Evolutionary conservation across 345 rosid genomes (phyloP).

Genomic region (Boechera retrofracta): DNA sequence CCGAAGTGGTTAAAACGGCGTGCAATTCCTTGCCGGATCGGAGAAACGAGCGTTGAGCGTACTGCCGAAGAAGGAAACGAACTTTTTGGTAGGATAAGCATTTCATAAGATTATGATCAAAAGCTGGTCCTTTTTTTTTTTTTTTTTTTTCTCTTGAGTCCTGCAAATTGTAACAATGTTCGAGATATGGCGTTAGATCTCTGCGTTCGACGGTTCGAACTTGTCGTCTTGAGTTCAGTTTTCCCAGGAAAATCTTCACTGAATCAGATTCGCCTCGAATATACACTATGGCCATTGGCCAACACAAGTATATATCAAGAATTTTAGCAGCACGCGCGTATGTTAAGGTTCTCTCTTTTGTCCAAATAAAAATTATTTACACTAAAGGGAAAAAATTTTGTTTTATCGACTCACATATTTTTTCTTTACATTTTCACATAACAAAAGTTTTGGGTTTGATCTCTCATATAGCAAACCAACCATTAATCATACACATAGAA

Average conservation of each 20-base stretch:
- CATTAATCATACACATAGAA: not conserved
- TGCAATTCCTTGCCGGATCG: conserved; percentile 58
- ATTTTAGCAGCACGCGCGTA: not conserved
- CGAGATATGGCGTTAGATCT: not conserved
- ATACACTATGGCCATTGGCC: too few species aligned
- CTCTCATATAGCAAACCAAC: not conserved
- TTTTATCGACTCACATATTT: not conserved
- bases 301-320: too few species aligned
- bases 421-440: not conserved
- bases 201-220: not conserved
- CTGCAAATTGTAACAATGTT: not conserved
- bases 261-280: too few species aligned
- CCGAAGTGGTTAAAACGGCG: conserved; percentile 62
- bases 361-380: not conserved
- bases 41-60: conserved; percentile 56
- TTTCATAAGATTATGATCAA: conserved; percentile 40
- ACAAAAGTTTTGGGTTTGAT: not conserved
- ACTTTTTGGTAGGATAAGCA: conserved; percentile 45
- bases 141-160: not conserved
- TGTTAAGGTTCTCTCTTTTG: not conserved
- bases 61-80: conserved; percentile 64
- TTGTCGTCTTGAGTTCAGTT: not conserved
- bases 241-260: too few species aligned
- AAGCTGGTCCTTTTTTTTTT: not conserved
- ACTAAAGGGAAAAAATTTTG: not conserved